Base-by-base conservation (phyloP, 768 basidiomycete genomes). In the Austroboletus festivus region DNA sequence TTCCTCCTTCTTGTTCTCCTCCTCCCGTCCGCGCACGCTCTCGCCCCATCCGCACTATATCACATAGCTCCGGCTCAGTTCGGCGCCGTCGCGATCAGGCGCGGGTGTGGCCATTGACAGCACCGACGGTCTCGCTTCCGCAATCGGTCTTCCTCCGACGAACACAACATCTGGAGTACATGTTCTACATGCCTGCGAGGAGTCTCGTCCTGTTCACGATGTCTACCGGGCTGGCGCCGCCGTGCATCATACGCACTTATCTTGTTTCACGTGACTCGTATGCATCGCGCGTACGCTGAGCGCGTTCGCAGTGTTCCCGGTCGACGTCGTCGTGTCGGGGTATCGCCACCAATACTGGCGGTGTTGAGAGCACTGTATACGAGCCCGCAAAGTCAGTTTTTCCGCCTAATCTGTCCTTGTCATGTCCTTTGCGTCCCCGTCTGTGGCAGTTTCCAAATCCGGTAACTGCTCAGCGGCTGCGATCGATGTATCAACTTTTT, bases 211-310 rank as follows among this genome's bases (percentile, higher is more conserved):
- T 37, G 35, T 18, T n/a, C 35, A 48, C 52, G 58, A 62, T 63
- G 46, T n/a, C 47, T 38, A 40, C 33, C 38, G 23, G 5, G 24
- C 10, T 47, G 13, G 12, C 48, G 47, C 19, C 23, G 52, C 30
- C 37, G 51, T 38, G 21, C 52, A 51, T 54, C 54, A 50, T 53
- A 49, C 22, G 46, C 26, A 51, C 46, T 15, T 33, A 33, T 19
- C 35, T 18, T 16, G 5, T 13, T 23, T 45, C 61, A 64, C 61
- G 61, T 62, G 61, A 62, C 62, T 34, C n/a, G 10, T 7, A 7
- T 2, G 28, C 24, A 35, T 41, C 48, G 39, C 61, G 54, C 48
- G 42, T 48, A 23, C 37, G 21, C 12, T 4, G 39, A 38, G 46
- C 52, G 50, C 45, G 52, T 49, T 8, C 34, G 7, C 31, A 33